Base-by-base conservation (phyloP, 768 basidiomycete species). In the Boletus fagicola region DNA sequence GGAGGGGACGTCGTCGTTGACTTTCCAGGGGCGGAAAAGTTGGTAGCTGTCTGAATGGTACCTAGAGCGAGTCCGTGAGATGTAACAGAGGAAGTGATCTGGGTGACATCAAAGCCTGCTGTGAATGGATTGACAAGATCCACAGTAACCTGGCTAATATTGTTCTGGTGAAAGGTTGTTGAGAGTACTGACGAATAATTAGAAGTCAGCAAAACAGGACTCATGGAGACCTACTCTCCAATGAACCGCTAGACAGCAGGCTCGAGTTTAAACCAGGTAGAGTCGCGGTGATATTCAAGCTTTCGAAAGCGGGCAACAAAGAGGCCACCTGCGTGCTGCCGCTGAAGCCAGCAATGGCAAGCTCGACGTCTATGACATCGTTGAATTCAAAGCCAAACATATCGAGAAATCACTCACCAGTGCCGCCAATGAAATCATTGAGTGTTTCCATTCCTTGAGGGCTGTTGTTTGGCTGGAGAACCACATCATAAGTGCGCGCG, bases 111-210 rank as follows among this genome's bases (percentile, higher is more conserved):
- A 38, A 90, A 76, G 24, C 75, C 72, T 3, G 84, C 75, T 6
- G 81, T 83, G 73, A 91, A 90, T 4, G 87, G 88, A 67, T 91
- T 90, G 46, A 67, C 75, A 31, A 91, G 76, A 30, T 76, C 69
- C 35, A 89, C 86, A 9, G 77, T 79, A 51, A 86, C 84, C 61
- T 87, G 84, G 39, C 81, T 80, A 58, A 89, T 78, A 67, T 90
- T 86, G 62, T 84, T 82, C 54, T 71, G 69, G 30, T 72, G 74
- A 18, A 86, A 87, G 24, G 87, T 90, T 11, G 85, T 86, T 4
- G 83, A 64, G 22, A 90, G 76, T 44, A 90, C 85, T 83, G 60
- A 10, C 8, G 13, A 45, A 54, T 12, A 24, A 26, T 60, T 35
- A 42, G 56, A 49, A 28, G 30, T 7, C 15, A 22, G 39, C 26